Conservation (phyloP, 495 filamentous ascomycete genomes). For the Baudoinia panamericana region DNA sequence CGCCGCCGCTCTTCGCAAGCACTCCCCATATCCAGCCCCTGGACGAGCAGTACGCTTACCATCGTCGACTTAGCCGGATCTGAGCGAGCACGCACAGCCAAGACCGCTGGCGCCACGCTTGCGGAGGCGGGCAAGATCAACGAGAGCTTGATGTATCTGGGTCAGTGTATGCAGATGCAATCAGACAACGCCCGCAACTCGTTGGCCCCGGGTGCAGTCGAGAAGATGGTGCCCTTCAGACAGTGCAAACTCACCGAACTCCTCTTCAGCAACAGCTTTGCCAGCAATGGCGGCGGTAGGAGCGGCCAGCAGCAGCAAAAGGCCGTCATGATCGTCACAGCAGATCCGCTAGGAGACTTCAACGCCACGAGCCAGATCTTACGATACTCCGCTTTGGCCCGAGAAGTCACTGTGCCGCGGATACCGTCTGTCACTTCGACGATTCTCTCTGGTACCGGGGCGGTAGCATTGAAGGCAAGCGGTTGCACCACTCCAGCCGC, state of each 20-base stretch:
- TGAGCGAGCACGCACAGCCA: slow-evolving; percentile 82
- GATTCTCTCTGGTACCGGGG: slow-evolving; percentile 37
- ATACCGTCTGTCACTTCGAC: slow-evolving; percentile 63
- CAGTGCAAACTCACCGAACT: slow-evolving; percentile 96
- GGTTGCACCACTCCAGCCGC: slow-evolving; percentile 38
- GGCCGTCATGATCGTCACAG: slow-evolving; percentile 91
- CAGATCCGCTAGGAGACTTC: slow-evolving; percentile 86
- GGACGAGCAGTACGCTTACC: slow-evolving; percentile 70
- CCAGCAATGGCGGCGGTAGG: slow-evolving; percentile 41
- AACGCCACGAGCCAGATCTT: slow-evolving; percentile 94
- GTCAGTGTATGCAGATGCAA: slow-evolving; percentile 94
- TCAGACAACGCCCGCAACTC: slow-evolving; percentile 46
- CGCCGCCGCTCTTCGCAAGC: slow-evolving; percentile 35
- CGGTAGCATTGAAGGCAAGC: slow-evolving; percentile 20
- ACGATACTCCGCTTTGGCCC: slow-evolving; percentile 83
- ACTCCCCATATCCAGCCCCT: slow-evolving; percentile 34
- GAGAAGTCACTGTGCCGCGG: slow-evolving; percentile 84
- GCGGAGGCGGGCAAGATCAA: slow-evolving; percentile 97
- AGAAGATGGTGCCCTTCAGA: slow-evolving; percentile 71
- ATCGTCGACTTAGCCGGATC: slow-evolving; percentile 90
- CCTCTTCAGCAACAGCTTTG: slow-evolving; percentile 89
- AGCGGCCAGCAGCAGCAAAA: slow-evolving; percentile 44
- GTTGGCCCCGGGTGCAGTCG: slow-evolving; percentile 32
- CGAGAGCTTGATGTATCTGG: slow-evolving; percentile 93
- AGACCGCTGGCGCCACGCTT: slow-evolving; percentile 82